A percentile compares a stretch with the other conserved stretches of the same genome.
These are phyloP conservation scores for Amanita pallidorosea DNA, from an alignment of 768 basidiomycete genomes.

Conservation along the genomic window DNA sequence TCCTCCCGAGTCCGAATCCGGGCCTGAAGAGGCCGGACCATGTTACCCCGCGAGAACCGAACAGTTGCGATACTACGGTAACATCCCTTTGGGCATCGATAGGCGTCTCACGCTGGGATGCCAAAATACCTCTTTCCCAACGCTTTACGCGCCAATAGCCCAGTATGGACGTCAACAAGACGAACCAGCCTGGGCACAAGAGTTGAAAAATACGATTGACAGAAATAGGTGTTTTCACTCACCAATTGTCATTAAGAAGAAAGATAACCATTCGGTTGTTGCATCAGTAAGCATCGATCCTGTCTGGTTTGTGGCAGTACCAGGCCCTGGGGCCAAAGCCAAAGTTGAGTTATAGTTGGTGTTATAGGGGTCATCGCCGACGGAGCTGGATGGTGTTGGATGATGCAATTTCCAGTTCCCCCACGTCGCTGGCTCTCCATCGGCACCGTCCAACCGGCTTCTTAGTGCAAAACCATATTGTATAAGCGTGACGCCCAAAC, in stretches of 20 bases:
- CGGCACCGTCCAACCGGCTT: conserved; percentile 31
- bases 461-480: conserved; percentile 88
- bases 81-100: conserved; percentile 12
- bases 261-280: conserved; percentile 90
- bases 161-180: conserved; percentile 82
- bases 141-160: conserved; percentile 86
- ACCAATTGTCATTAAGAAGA: conserved; percentile 88
- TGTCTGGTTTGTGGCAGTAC: conserved; percentile 27
- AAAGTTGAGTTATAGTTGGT: conserved; percentile 14
- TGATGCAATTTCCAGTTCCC: conserved; percentile 14
- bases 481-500: conserved; percentile 91
- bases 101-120: conserved; percentile 29
- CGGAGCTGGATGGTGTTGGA: conserved; percentile 31
- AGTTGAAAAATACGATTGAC: neutral
- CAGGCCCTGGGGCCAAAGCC: conserved; percentile 11
- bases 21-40: conserved; percentile 31
- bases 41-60: conserved; percentile 28
- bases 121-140: conserved; percentile 72
- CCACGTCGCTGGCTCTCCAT: conserved; percentile 20
- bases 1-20: conserved; percentile 31
- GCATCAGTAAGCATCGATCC: conserved; percentile 40
- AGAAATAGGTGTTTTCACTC: conserved; percentile 13
- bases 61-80: conserved; percentile 24
- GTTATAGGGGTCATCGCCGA: conserved; percentile 36
- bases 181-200: conserved; percentile 57